Evolutionary conservation across 257 asterid species (phyloP).

Genomic region (Oldenlandia corymbosa): DNA sequence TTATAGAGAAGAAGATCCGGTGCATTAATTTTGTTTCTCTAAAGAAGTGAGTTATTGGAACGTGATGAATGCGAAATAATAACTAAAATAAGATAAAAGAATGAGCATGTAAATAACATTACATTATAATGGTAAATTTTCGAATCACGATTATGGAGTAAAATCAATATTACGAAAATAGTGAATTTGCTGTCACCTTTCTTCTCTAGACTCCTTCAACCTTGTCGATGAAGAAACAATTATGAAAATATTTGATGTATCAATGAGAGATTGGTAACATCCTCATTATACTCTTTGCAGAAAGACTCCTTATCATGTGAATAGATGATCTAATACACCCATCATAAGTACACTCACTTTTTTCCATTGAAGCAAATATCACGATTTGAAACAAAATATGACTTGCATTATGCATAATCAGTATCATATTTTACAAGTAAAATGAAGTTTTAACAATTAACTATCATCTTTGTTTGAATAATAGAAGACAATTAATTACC

Average conservation of each 20-base stretch:
- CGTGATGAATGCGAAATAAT: too few relatives aligned
- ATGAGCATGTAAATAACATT: too few relatives aligned
- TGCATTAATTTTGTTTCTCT: too few relatives aligned
- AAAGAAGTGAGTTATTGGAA: too few relatives aligned
- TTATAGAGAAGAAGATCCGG: too few relatives aligned
- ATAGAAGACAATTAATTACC: not conserved
- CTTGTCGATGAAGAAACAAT: constrained; percentile 30
- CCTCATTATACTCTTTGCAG: not conserved
- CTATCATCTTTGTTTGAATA: not conserved
- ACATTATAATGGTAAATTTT: too few relatives aligned
- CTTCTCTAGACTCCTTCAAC: constrained; percentile 45
- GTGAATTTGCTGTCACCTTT: constrained; percentile 72
- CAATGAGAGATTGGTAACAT: not conserved
- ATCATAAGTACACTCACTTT: not conserved
- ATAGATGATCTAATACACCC: not conserved
- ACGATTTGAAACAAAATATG: not conserved
- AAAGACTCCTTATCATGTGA: not conserved
- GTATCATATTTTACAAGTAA: not conserved
- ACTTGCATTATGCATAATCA: not conserved
- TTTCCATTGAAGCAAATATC: not conserved
- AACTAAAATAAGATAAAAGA: too few relatives aligned
- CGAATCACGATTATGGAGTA: too few relatives aligned
- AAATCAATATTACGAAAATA: too few relatives aligned
- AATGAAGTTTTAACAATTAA: not conserved
- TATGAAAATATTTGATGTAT: constrained; percentile 25